phyloP scores from a whole-genome alignment of 2,329 filamentous ascomycete genomes.

The Neonectria punicea region DNA sequence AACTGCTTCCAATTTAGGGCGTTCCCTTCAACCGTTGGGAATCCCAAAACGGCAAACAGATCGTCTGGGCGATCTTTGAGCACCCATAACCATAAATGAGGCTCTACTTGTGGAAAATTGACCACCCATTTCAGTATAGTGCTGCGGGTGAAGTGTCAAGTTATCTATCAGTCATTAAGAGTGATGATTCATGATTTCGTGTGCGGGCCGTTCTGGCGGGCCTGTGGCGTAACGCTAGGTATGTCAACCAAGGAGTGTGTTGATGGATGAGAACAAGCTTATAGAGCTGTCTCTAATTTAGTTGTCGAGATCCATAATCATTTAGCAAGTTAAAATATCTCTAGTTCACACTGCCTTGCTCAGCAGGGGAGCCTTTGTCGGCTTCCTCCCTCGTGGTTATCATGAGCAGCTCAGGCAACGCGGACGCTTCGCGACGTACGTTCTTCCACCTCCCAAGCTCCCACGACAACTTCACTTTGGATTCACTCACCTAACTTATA shows the following conservation, averaged over 20 bases:
- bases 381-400: not conserved
- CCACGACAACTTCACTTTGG: not conserved
- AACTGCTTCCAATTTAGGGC: no score
- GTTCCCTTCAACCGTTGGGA: not conserved
- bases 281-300: not conserved
- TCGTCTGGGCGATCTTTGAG: slow-evolving; percentile 7
- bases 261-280: not conserved
- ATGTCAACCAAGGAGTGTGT: not conserved
- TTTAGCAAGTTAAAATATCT: not conserved
- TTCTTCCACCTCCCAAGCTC: not conserved
- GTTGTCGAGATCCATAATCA: not conserved
- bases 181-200: slow-evolving; percentile 40
- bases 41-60: slow-evolving; percentile 30
- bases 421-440: slow-evolving; percentile 21
- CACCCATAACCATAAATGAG: not conserved
- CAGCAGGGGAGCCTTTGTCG: not conserved
- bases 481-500: slow-evolving; percentile 3
- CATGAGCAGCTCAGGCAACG: not conserved
- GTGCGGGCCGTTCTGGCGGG: not conserved
- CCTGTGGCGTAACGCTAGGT: slow-evolving; percentile 23
- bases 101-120: slow-evolving; percentile 6
- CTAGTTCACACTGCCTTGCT: no score
- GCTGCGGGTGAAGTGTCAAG: no score
- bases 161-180: not conserved
- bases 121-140: not conserved